These are phyloP conservation scores for Beauveria asiatica DNA, from an alignment of 2,329 filamentous ascomycete genomes.

Conservation along the genomic window DNA sequence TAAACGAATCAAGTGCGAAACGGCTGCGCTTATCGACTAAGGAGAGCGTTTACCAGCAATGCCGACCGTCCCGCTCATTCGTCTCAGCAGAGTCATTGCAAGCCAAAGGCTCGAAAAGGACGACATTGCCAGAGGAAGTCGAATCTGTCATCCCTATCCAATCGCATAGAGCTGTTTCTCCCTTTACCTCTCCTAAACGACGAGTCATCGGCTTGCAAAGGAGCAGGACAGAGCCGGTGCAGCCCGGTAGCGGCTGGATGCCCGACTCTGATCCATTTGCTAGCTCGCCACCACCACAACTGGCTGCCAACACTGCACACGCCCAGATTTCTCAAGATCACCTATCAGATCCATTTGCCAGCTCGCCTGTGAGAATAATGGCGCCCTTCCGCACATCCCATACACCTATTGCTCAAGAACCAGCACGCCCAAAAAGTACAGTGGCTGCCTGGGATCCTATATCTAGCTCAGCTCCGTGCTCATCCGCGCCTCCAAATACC, in stretches of 20 bases:
- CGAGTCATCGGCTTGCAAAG: background rate
- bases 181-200: background rate
- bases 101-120: background rate
- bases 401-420: background rate
- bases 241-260: background rate
- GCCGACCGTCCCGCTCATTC: background rate
- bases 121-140: conserved; percentile 20
- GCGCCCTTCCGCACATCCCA: background rate
- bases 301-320: background rate
- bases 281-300: conserved; percentile 23
- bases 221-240: background rate
- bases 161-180: background rate
- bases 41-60: background rate
- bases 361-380: conserved; percentile 7
- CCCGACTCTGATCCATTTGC: conserved; percentile 25
- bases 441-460: conserved; percentile 38
- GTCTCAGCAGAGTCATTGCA: background rate
- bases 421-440: background rate
- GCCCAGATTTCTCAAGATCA: background rate
- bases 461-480: conserved; percentile 41
- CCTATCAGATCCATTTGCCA: conserved; percentile 7
- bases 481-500: conserved; percentile 13
- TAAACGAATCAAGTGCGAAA: background rate
- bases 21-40: background rate
- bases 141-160: conserved; percentile 28